Percentiles rank a stretch among this genome's conserved stretches.
Conservation (phyloP, 2,329 filamentous ascomycete genomes). For the Davidsoniella eucalypti region DNA sequence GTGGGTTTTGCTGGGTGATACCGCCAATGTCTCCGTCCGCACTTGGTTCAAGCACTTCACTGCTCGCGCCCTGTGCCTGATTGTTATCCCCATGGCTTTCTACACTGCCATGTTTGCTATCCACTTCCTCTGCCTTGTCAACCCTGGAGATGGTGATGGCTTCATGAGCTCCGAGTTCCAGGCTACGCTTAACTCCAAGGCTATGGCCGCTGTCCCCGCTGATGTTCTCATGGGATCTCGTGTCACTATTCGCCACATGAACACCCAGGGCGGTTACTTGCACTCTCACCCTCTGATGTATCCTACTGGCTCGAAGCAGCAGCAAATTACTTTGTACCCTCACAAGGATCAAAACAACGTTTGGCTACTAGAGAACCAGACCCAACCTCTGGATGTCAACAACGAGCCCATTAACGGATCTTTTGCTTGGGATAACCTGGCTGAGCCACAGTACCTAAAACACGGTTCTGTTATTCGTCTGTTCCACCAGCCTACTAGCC, state of each 20-base stretch:
- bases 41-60: slow-evolving; percentile 89
- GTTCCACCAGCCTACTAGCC: slow-evolving; percentile 69
- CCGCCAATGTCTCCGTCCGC: slow-evolving; percentile 67
- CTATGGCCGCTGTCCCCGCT: slow-evolving; percentile 85
- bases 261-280: slow-evolving; percentile 93
- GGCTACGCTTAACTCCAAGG: slow-evolving; percentile 88
- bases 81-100: slow-evolving; percentile 74
- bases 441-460: slow-evolving; percentile 50
- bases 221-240: slow-evolving; percentile 83
- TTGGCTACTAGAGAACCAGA: slow-evolving; percentile 90
- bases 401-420: slow-evolving; percentile 68
- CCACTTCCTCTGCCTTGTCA: slow-evolving; percentile 82
- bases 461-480: slow-evolving; percentile 69
- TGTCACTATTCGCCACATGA: slow-evolving; percentile 76
- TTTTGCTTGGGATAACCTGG: slow-evolving; percentile 62
- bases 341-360: slow-evolving; percentile 99
- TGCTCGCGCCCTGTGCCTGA: slow-evolving; percentile 77
- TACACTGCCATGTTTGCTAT: slow-evolving; percentile 97
- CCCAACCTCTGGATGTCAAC: slow-evolving; percentile 63
- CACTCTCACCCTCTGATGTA: slow-evolving; percentile 98
- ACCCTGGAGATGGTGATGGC: slow-evolving; percentile 92
- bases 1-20: slow-evolving; percentile 86
- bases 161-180: slow-evolving; percentile 99
- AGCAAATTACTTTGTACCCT: slow-evolving; percentile 94
- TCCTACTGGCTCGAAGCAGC: slow-evolving; percentile 90